Base-by-base conservation (phyloP, 352 stramenopile genomes). In the Globisporangium mamillatum region DNA sequence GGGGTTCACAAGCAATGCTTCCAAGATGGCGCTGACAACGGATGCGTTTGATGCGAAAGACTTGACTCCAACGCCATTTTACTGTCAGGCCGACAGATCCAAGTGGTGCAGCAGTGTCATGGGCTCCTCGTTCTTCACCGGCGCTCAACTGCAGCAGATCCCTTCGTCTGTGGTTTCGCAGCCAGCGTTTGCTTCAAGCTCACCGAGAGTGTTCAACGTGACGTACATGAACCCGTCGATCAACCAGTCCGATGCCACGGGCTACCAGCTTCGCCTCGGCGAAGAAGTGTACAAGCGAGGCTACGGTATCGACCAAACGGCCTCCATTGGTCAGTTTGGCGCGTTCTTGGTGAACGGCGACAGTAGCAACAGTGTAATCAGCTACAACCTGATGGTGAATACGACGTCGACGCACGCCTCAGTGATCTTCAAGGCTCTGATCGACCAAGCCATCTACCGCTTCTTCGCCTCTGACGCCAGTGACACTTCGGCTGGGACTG, bases 401-500 rank as follows among this genome's bases (percentile, higher is more conserved):
- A 46, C 38, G 14, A 46, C 38, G 0, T 46, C 38, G 14, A 46
- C 38, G 4, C 38, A 46, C 38, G 38, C 38, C 38, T 46, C 38
- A 1, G 38, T 46, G 38, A 46, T 46, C 38, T 46, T 46, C 38
- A 46, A 46, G 38, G 38, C 38, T 3, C 38, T 46, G 12, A 46
- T 46, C 12, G 38, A 46, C 38, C 38, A 46, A 14, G 38, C 38
- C 3, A 46, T 46, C 12, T 46, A 46, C 12, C 38, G 38, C 38
- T 46, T 46, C 38, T 46, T 46, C 38, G 38, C 38, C 12, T 46
- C 38, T 4, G 12, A 46, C 38, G 4, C 38, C 38, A 46, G 38
- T 18, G 38, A 16, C 38, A 46, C 38, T 46, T 46, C 38, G 16
- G 4, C 38, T 46, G 38, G 3, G 3, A 87, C 72, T 10, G 81